Evolutionary conservation across 208 protist species (phyloP).

Genomic region (Herpetomonas samuelpessoai): DNA sequence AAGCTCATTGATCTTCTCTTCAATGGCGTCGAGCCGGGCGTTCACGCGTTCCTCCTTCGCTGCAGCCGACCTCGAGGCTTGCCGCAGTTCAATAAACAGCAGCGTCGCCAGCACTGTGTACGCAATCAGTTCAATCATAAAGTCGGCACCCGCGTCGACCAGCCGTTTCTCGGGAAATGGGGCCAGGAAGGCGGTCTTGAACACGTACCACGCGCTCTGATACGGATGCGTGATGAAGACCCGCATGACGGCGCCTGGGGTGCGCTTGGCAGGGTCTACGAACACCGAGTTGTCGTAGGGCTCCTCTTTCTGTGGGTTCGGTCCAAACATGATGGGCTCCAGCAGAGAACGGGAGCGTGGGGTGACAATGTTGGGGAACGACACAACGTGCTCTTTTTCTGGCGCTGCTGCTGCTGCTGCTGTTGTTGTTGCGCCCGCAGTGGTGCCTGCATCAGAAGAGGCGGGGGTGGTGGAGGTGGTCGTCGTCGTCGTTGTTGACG

Average conservation of each 20-base stretch:
- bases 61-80: slow-evolving; percentile 36
- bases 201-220: slow-evolving; percentile 73
- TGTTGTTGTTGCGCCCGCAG: no score
- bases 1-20: slow-evolving; percentile 80
- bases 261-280: slow-evolving; percentile 37
- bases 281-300: slow-evolving; percentile 58
- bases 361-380: slow-evolving; percentile 25
- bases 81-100: slow-evolving; percentile 62
- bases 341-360: slow-evolving; percentile 78
- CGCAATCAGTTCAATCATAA: slow-evolving; percentile 77
- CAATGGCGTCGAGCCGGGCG: slow-evolving; percentile 58
- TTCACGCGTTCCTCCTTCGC: slow-evolving; percentile 61
- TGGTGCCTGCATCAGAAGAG: no score
- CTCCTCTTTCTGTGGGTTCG: slow-evolving; percentile 30
- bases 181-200: slow-evolving; percentile 61
- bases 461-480: no score
- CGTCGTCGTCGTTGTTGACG: no score
- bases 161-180: slow-evolving; percentile 71
- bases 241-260: slow-evolving; percentile 42
- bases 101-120: slow-evolving; percentile 63
- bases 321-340: slow-evolving; percentile 50
- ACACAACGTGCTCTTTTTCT: slow-evolving; percentile 14
- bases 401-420: neutral
- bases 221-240: slow-evolving; percentile 69
- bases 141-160: slow-evolving; percentile 66